Evolutionary conservation across 2,329 filamentous ascomycete genomes (phyloP), one percentile per base, ranked within the genome.

Genomic region (Chlorencoelia australis): DNA sequence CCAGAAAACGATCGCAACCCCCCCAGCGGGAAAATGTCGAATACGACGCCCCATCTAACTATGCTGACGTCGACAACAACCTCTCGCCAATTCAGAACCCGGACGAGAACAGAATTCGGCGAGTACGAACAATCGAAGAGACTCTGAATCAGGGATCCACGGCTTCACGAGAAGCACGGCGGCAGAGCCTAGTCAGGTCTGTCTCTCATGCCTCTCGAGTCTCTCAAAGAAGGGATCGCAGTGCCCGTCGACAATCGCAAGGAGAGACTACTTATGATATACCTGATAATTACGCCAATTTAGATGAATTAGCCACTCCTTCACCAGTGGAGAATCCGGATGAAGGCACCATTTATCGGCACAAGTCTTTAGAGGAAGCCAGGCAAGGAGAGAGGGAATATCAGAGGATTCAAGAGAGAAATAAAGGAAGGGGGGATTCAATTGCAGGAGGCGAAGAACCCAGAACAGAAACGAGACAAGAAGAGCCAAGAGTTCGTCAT

Each of bases 301-400:
- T 69, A 16, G 58, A 63, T 39, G 69, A 71, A 47, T 42, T 63
- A 4, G 55, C 54, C 1, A 59, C 52, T 2, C 60, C 64, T 10
- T 55, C 62, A 21, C 65, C 67, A 3, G 57, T 71, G 2, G 58
- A 67, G 38, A 66, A 65, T 44, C 60, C 52, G 15, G 55, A 57
- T 27, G 60, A 64, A 40, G 56, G 44, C 33, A 46, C 42, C 15
- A 43, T 55, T 30, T 65, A 60, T 46, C 54, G 43, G 15, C 58
- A 60, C 51, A 56, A 53, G 34, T 63, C 55, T 15, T 56, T 65
- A 19, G 65, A 70, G 41, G 54, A 63, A 14, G 43, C 19, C 4
- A 47, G 38, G 28, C 37, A 18, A 13, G 27, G 37, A 22, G 45
- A 52, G 26, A 42, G 43, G 19, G 38, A 44, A 30, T 48, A 47